Evolutionary conservation across 495 filamentous ascomycete genomes (phyloP).

Genomic region (Aspergillus sclerotiicarbonarius): DNA sequence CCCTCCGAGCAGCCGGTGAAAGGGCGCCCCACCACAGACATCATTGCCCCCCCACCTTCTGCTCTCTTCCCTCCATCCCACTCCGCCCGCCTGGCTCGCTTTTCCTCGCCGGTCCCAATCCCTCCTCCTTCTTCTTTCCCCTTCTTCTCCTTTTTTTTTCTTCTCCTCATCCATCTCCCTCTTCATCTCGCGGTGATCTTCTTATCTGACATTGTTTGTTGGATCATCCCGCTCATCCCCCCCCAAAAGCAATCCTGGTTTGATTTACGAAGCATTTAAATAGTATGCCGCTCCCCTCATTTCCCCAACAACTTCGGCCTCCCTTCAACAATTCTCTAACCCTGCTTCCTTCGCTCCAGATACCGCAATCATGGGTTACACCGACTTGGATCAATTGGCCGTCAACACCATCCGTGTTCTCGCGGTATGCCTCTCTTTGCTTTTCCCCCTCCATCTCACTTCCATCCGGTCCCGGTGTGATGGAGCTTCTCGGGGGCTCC

Average conservation of each 20-base stretch:
- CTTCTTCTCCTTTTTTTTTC: slow-evolving; percentile 17
- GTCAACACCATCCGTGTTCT: slow-evolving; percentile 98
- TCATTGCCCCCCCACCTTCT: slow-evolving; percentile 40
- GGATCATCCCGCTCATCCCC: not conserved
- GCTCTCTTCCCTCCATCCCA: slow-evolving; percentile 19
- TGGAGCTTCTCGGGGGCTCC: slow-evolving; percentile 9
- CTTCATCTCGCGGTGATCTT: slow-evolving; percentile 10
- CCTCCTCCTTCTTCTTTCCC: slow-evolving; percentile 14
- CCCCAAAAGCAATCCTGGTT: slow-evolving; percentile 10
- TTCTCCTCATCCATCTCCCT: slow-evolving; percentile 6
- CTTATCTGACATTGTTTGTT: slow-evolving; percentile 4
- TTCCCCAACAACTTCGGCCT: slow-evolving; percentile 2
- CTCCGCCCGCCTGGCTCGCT: slow-evolving; percentile 12
- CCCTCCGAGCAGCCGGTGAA: slow-evolving; percentile 9
- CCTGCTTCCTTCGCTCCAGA: slow-evolving; percentile 21
- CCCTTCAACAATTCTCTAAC: slow-evolving; percentile 12
- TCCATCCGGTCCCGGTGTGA: slow-evolving; percentile 1
- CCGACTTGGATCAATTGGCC: slow-evolving; percentile 78
- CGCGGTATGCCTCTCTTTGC: slow-evolving; percentile 59
- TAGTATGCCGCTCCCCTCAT: slow-evolving; percentile 10
- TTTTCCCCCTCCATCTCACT: slow-evolving; percentile 12
- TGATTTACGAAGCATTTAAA: slow-evolving; percentile 7
- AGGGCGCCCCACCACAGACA: slow-evolving; percentile 19
- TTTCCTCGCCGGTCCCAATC: slow-evolving; percentile 22
- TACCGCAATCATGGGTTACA: slow-evolving; percentile 79